Base-by-base conservation (phyloP, 1,284 basidiomycete species). In the Ustilago esculenta region DNA sequence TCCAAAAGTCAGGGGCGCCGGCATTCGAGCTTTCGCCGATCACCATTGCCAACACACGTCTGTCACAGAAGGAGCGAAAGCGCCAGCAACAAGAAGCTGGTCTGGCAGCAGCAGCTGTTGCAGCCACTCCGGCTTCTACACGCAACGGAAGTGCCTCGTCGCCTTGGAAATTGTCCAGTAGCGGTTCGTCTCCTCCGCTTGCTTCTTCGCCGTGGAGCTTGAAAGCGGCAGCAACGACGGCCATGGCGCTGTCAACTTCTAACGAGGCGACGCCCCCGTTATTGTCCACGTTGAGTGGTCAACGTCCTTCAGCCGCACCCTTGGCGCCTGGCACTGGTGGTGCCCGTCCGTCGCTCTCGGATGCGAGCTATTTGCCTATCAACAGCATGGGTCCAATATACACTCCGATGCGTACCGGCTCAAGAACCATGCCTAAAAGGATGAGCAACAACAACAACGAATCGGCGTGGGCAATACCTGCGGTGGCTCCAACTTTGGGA, bases 11-110 rank as follows among this genome's bases (percentile, higher is more conserved):
- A 12, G 32, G 41, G 12, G 25, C 54, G 12, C 35, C 60, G 7
- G 46, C 41, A 27, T 54, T 69, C 5, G 64, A 65, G 48, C 32
- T 64, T 15, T 49, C 68, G 37, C 54, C 65, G 14, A 34, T 73
- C 37, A 68, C 24, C 36, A 48, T 78, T 24, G 56, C 68, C n/a
- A 50, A 58, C 27, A 47, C 66, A 5, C 65, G 75, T 23, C 49
- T 79, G n/a, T 77, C 76, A 29, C 78, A 80, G 42, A 76, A 77
- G 39, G 77, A 79, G 37, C 59, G 79, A 17, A 78, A 79, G 60
- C 73, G 71, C 27, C 75, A 68, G 47, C 69, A 71, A 51, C 65
- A 69, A 35, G 46, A 49, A 47, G 58, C 68, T 8, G 58, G 65
- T 36, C 44, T 39, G 10, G 56, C 57, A 9, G 57, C 61, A 3